Evolutionary conservation across 495 filamentous ascomycete genomes (phyloP), one percentile per base, ranked within the genome.

Genomic region (Trichoderma parareesei): DNA sequence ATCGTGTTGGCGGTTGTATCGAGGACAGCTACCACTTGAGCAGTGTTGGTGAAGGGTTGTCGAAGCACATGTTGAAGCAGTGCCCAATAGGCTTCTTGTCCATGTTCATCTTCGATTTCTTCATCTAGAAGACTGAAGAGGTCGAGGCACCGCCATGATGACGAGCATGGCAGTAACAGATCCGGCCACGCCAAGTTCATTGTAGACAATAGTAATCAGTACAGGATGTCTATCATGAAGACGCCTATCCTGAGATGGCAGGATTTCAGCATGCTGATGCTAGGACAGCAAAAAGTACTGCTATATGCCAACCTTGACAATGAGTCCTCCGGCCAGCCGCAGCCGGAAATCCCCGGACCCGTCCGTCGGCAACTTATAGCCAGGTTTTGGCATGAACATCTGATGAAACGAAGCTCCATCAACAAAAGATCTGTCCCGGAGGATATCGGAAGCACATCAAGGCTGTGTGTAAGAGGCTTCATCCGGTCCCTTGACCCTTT

Each of bases 31-130:
- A 76, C 67, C 18, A 76, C 67, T 62, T 71, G 70, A 68, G 75
- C 67, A 33, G 83, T 75, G 74, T 78, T 77, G 65, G 68, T 66
- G 27, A 81, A 77, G 2, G 81, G 74, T 20, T 75, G 73, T 27
- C 2, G 27, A 27, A 27, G 27, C 27, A 87, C 73, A 41, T 78
- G 76, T 69, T 81, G 77, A 69, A 85, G 75, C 77, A 85, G 81
- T 43, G 68, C 60, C 69, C 67, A 72, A 49, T 69, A 68, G 2
- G 67, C 57, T 33, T 68, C 65, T 35, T 61, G 46, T 40, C 67
- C 69, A 43, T 66, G 60, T 43, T 20, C 13, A 41, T 67, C 67
- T 60, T 70, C 27, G 2, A 27, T 27, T 27, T 0, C 65, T 55
- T 67, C 40, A 14, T 66, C 64, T 18, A 67, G 66, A 53, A 72